A percentile compares a stretch with the other conserved stretches of the same genome.
Conservation (phyloP, 306 rosid species). For the Malus orientalis region DNA sequence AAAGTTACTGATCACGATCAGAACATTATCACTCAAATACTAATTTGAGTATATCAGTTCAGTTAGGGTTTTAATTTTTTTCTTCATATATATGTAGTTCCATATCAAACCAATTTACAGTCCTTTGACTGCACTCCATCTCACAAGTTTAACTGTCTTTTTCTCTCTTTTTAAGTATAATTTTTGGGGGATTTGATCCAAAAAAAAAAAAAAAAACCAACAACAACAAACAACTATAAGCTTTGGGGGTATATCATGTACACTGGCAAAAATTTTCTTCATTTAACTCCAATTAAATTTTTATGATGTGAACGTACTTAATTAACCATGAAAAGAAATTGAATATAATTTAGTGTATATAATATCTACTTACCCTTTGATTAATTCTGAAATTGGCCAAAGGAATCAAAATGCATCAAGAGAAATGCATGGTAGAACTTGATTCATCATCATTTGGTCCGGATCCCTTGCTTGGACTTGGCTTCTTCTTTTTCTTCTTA, state of each 20-base stretch:
- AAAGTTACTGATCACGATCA: not conserved
- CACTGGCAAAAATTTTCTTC: not conserved
- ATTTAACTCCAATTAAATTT: not conserved
- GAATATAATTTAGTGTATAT: not conserved
- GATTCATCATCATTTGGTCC: conserved; percentile 37
- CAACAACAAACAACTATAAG: not conserved
- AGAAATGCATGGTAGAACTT: conserved; percentile 34
- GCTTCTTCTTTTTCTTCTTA: conserved; percentile 85
- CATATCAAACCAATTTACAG: not conserved
- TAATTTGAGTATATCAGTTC: not conserved
- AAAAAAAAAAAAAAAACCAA: not conserved
- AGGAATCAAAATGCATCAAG: conserved; percentile 26
- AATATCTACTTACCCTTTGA: conserved; percentile 26
- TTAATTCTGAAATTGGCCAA: conserved; percentile 1
- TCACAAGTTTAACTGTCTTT: not conserved
- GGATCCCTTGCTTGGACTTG: conserved; percentile 11
- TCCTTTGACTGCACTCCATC: not conserved
- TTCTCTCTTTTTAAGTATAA: not conserved
- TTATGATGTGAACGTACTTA: not conserved
- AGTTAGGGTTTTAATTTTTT: not conserved
- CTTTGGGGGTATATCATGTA: not conserved
- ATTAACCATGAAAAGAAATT: not conserved
- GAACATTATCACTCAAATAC: not conserved
- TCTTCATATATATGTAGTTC: not conserved
- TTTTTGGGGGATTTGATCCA: not conserved